Evolutionary conservation across 192 early-diverging fungal genomes (phyloP).

Genomic region (Coemansia sp.): DNA sequence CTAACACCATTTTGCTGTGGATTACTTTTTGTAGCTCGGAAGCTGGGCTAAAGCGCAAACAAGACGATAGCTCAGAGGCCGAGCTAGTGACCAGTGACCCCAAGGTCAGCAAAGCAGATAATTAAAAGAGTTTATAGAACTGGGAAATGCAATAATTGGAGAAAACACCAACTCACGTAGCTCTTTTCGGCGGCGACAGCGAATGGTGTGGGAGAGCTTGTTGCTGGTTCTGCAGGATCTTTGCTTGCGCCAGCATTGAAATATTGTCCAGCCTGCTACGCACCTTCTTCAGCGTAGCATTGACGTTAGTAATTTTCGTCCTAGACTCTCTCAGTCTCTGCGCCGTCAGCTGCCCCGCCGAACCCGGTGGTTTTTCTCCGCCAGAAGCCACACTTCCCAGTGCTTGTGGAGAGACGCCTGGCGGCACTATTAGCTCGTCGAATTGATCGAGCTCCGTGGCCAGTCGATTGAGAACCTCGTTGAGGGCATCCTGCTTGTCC

Average conservation of each 20-base stretch:
- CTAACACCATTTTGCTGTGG: background rate
- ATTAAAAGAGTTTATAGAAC: background rate
- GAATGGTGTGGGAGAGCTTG: background rate
- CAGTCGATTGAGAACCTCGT: constrained; percentile 44
- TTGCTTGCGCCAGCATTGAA: constrained; percentile 52
- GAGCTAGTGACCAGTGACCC: background rate
- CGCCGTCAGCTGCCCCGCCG: constrained; percentile 19
- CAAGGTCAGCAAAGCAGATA: constrained; percentile 6
- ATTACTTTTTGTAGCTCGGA: constrained; percentile 1
- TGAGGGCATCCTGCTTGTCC: constrained; percentile 39
- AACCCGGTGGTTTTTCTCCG: background rate
- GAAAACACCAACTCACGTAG: background rate
- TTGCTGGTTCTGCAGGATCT: constrained; percentile 29
- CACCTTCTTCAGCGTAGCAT: constrained; percentile 39
- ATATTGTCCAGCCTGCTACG: constrained; percentile 37
- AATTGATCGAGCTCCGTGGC: constrained; percentile 49
- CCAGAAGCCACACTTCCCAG: background rate
- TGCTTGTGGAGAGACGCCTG: background rate
- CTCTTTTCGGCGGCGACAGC: background rate
- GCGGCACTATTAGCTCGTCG: constrained; percentile 35
- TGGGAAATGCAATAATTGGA: background rate
- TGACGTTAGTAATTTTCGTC: constrained; percentile 29
- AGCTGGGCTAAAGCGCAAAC: constrained; percentile 12
- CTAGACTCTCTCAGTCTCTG: constrained; percentile 31
- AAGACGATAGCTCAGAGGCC: background rate